phyloP scores from a whole-genome alignment of 257 asterid species.

The Solanum sitiens region DNA sequence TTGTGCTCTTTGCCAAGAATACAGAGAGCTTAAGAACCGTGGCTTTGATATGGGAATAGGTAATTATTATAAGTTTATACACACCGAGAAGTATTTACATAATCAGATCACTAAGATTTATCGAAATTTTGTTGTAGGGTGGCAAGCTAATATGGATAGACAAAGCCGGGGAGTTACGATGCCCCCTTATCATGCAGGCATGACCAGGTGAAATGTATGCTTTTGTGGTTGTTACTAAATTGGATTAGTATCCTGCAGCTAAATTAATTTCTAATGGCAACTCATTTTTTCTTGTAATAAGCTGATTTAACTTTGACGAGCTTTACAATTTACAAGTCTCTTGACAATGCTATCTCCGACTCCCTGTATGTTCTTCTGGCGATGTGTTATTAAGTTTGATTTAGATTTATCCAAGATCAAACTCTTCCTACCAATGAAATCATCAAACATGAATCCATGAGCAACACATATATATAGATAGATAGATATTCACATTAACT shows the following conservation, averaged over 20 bases:
- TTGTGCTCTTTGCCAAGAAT: conserved; percentile 20
- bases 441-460: neutral
- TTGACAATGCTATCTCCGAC: neutral
- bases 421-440: neutral
- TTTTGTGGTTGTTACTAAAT: neutral
- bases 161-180: neutral
- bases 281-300: neutral
- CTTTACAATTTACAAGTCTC: neutral
- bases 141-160: conserved; percentile 14
- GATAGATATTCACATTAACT: neutral
- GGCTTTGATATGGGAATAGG: conserved; percentile 16
- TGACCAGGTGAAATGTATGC: conserved; percentile 3
- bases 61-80: neutral
- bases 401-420: neutral
- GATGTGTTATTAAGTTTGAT: neutral
- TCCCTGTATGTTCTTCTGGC: neutral
- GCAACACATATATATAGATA: neutral
- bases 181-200: conserved; percentile 2
- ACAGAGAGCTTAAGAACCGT: conserved; percentile 18
- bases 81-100: no score
- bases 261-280: neutral
- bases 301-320: neutral
- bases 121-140: neutral
- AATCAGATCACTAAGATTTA: no score
- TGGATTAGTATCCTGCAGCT: neutral